phyloP scores from a whole-genome alignment of 352 stramenopile species.

The Halophytophthora batemanensis region DNA sequence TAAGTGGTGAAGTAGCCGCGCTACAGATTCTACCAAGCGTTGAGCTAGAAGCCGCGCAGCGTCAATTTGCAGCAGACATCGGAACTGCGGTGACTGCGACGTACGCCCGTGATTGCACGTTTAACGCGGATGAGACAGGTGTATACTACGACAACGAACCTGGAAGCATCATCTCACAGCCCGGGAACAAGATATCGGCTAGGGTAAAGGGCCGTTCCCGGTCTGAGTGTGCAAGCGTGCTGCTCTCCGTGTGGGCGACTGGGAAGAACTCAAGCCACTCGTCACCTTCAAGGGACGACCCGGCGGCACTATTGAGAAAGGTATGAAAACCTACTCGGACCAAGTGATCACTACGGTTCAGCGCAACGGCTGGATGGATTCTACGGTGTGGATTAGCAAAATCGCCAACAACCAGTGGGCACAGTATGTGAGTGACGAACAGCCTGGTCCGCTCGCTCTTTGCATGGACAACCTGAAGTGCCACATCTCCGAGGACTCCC shows the following conservation, averaged over 20 bases:
- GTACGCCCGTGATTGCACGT: constrained; percentile 7
- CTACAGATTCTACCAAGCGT: too few species aligned
- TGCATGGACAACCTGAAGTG: constrained; percentile 32
- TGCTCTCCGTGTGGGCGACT: constrained; percentile 14
- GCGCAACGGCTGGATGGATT: constrained; percentile 27
- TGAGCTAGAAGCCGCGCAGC: constrained; percentile 12
- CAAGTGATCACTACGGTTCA: constrained; percentile 13
- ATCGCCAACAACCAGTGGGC: constrained; percentile 10
- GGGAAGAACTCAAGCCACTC: constrained; percentile 14
- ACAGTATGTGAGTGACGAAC: constrained; percentile 1
- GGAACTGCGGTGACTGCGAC: neutral
- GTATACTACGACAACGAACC: constrained; percentile 19
- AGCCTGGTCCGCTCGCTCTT: constrained; percentile 5
- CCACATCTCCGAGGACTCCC: constrained; percentile 16
- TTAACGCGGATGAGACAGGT: constrained; percentile 19
- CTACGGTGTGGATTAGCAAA: constrained; percentile 8
- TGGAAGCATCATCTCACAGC: constrained; percentile 12
- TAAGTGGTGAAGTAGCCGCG: too few species aligned
- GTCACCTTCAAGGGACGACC: constrained; percentile 18
- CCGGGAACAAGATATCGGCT: constrained; percentile 5
- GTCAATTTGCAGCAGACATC: constrained; percentile 2
- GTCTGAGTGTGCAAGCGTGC: constrained; percentile 11
- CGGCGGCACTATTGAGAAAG: constrained; percentile 13
- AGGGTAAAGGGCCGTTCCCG: neutral
- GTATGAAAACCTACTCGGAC: constrained; percentile 8